A percentile compares a stretch with the other conserved stretches of the same genome.
Conservation (phyloP, 345 rosid species). For the Gossypioides kirkii region DNA sequence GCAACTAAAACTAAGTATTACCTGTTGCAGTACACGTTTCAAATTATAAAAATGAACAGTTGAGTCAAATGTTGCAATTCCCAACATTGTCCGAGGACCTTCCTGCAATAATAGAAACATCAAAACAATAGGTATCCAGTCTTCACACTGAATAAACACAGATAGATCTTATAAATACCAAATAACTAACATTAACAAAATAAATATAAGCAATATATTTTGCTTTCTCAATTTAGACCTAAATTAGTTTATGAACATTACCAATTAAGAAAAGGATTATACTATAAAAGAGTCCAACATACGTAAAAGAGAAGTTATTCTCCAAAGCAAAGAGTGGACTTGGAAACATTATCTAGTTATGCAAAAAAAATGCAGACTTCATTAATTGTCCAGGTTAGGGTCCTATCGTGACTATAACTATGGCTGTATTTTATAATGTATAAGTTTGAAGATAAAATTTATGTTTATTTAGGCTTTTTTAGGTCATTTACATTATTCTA, state of each 20-base stretch:
- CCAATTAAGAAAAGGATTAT: background rate
- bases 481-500: background rate
- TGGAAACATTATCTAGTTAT: background rate
- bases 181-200: background rate
- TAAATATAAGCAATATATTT: background rate
- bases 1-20: slow-evolving; percentile 15
- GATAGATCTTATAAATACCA: background rate
- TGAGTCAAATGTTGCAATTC: slow-evolving; percentile 95
- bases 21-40: slow-evolving; percentile 87
- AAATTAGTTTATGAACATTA: slow-evolving; percentile 1
- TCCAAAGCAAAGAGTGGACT: background rate
- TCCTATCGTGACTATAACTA: background rate
- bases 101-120: slow-evolving; percentile 50
- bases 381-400: background rate
- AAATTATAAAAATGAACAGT: slow-evolving; percentile 92
- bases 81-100: slow-evolving; percentile 94
- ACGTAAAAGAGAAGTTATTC: background rate
- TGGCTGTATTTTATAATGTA: background rate
- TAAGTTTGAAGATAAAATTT: background rate
- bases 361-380: background rate
- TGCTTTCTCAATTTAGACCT: background rate
- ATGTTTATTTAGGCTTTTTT: background rate
- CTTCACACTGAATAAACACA: background rate
- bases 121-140: background rate
- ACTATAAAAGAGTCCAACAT: background rate